These are phyloP conservation scores for Cnidoscolus chayamansa DNA, from an alignment of 441 rosid species.

Conservation along the genomic window DNA sequence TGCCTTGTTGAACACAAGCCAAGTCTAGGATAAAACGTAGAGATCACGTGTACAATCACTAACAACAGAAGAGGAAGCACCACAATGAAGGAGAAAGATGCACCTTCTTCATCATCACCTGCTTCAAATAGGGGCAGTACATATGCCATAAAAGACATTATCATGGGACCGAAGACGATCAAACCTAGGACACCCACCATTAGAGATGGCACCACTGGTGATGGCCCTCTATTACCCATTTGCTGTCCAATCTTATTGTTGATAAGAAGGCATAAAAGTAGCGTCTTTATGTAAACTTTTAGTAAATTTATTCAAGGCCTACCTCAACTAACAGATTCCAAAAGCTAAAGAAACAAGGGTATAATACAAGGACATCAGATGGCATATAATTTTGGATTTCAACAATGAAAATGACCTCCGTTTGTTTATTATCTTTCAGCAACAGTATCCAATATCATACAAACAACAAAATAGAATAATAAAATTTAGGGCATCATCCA, in stretches of 20 bases:
- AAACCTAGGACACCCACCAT: slow-evolving; percentile 42
- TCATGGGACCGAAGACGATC: slow-evolving; percentile 31
- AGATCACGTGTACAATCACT: slow-evolving; percentile 28
- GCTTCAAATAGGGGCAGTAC: slow-evolving; percentile 24
- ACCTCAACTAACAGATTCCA: slow-evolving; percentile 20
- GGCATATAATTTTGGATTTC: neutral
- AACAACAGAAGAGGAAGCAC: slow-evolving; percentile 28
- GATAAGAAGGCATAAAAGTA: slow-evolving; percentile 15
- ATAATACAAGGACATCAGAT: neutral
- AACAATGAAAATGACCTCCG: neutral
- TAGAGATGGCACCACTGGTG: slow-evolving; percentile 43
- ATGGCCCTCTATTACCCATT: slow-evolving; percentile 41
- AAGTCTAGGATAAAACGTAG: slow-evolving; percentile 15
- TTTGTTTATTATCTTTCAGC: neutral
- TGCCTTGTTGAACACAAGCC: neutral
- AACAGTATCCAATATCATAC: neutral
- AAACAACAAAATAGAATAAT: neutral
- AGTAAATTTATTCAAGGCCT: slow-evolving; percentile 10
- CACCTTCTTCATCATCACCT: neutral
- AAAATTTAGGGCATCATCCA: neutral
- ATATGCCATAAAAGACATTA: slow-evolving; percentile 24
- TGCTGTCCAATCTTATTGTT: slow-evolving; percentile 3
- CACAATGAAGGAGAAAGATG: slow-evolving; percentile 7
- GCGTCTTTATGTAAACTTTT: neutral
- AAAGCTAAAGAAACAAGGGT: neutral